These are phyloP conservation scores for Malus hybrid DNA, from an alignment of 331 rosid species.

Conservation along the genomic window DNA sequence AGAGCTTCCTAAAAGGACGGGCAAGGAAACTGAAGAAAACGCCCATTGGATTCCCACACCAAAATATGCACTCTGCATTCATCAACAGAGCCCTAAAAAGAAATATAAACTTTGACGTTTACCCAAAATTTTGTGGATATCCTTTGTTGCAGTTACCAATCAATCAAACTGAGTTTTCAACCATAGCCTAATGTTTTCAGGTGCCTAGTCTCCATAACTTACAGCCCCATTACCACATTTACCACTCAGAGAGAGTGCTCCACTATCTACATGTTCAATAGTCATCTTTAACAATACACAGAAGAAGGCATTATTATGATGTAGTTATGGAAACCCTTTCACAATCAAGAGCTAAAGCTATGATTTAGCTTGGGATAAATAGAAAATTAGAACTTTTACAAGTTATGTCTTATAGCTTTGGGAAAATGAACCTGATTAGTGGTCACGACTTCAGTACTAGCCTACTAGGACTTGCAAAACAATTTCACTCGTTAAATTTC, in stretches of 20 bases:
- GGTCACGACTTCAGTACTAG: too few relatives aligned
- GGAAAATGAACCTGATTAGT: not conserved
- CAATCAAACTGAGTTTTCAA: not conserved
- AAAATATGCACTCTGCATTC: not conserved
- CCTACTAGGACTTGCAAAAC: too few relatives aligned
- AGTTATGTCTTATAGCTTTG: not conserved
- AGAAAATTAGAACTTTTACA: not conserved
- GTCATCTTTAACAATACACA: not conserved
- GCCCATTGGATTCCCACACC: not conserved
- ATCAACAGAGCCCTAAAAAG: not conserved
- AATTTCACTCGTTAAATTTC: too few relatives aligned
- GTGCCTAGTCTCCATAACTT: not conserved
- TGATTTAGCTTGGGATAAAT: not conserved
- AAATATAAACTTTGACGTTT: not conserved
- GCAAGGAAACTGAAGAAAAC: not conserved
- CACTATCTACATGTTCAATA: not conserved
- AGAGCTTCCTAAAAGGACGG: not conserved
- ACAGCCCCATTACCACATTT: not conserved
- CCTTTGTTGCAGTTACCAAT: not conserved
- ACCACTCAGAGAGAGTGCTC: not conserved
- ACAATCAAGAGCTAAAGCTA: not conserved
- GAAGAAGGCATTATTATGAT: not conserved
- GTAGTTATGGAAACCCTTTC: not conserved
- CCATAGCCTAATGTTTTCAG: not conserved
- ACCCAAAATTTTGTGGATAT: not conserved